phyloP scores from a whole-genome alignment of 305 asterid genomes.

The Fraxinus sp. region DNA sequence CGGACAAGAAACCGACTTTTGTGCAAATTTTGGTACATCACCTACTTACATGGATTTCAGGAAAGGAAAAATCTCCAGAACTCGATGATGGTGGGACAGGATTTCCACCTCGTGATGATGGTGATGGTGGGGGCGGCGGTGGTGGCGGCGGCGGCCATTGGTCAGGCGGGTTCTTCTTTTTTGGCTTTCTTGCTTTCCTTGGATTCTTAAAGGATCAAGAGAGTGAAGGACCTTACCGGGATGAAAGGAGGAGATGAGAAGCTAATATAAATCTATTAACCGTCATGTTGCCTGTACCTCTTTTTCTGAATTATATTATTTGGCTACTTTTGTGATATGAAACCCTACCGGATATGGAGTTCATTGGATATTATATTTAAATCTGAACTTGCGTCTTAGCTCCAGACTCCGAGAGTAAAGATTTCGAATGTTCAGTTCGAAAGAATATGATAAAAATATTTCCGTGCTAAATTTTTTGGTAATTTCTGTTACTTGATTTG shows the following conservation, averaged over 20 bases:
- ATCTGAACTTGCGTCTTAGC: not conserved
- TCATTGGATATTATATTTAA: not conserved
- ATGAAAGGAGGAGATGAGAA: constrained; percentile 30
- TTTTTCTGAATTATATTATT: not conserved
- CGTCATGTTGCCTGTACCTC: not conserved
- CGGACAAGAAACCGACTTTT: not conserved
- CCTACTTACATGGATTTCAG: constrained; percentile 30
- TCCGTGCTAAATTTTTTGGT: not conserved
- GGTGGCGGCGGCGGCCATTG: constrained; percentile 82
- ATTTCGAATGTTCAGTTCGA: not conserved
- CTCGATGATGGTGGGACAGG: constrained; percentile 87
- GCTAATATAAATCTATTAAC: not conserved
- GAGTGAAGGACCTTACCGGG: constrained; percentile 33
- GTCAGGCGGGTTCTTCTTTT: constrained; percentile 87
- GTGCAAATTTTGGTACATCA: not conserved
- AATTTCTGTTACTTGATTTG: not conserved
- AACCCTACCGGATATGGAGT: not conserved
- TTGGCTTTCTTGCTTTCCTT: constrained; percentile 71
- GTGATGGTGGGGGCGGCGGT: constrained; percentile 74
- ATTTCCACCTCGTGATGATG: constrained; percentile 81
- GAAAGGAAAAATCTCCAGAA: constrained; percentile 80
- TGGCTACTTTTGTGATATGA: not conserved
- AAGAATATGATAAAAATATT: not conserved
- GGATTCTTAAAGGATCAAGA: constrained; percentile 73
- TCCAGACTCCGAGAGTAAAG: not conserved